These are phyloP conservation scores for Argentina anserina DNA, from an alignment of 306 rosid species.

Conservation along the genomic window DNA sequence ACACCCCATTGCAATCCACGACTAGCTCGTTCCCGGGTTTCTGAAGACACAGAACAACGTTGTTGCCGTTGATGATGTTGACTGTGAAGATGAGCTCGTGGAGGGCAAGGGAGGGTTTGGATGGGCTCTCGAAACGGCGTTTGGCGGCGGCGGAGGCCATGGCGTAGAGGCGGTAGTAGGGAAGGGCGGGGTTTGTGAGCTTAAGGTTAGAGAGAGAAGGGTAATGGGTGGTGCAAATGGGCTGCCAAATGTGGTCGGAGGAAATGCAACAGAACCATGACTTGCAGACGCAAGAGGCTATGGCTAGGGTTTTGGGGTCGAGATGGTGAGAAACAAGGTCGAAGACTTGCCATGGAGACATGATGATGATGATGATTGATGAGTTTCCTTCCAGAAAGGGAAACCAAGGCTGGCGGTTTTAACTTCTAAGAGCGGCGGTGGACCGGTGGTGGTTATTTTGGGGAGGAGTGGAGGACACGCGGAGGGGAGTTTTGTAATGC, in stretches of 20 bases:
- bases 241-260: constrained; percentile 55
- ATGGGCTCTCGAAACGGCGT: constrained; percentile 25
- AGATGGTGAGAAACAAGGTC: constrained; percentile 44
- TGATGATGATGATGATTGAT: neutral
- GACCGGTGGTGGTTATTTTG: neutral
- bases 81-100: constrained; percentile 39
- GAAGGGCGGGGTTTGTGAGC: constrained; percentile 8
- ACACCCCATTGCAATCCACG: constrained; percentile 29
- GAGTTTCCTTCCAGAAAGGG: neutral
- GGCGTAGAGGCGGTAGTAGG: constrained; percentile 44
- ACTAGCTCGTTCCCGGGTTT: constrained; percentile 10
- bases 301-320: constrained; percentile 57
- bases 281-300: constrained; percentile 55
- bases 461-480: constrained; percentile 24
- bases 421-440: too few species aligned
- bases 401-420: neutral
- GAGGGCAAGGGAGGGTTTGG: constrained; percentile 39
- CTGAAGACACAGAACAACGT: neutral
- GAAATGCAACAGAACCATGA: constrained; percentile 56
- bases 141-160: constrained; percentile 28
- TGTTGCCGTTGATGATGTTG: constrained; percentile 14
- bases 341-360: constrained; percentile 49
- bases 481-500: constrained; percentile 25
- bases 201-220: constrained; percentile 41
- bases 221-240: constrained; percentile 39